These are phyloP conservation scores for Macrotyloma uniflorum DNA, from an alignment of 306 rosid genomes.

Conservation along the genomic window DNA sequence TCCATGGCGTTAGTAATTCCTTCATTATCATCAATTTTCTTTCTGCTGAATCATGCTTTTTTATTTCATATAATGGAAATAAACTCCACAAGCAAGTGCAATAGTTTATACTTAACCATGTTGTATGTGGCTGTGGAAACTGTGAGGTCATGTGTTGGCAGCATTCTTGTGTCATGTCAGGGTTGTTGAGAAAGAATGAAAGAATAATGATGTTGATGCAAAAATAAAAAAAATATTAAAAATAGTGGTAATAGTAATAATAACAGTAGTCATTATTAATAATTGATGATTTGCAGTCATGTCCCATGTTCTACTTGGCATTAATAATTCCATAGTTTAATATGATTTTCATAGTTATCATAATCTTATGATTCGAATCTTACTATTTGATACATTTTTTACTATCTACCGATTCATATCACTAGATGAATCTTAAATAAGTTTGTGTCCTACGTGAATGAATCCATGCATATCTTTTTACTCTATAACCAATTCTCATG, in stretches of 20 bases:
- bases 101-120: slow-evolving; percentile 1
- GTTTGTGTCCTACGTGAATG: too few species aligned
- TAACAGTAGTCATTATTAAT: not conserved
- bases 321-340: not conserved
- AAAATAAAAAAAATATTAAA: not conserved
- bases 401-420: too few species aligned
- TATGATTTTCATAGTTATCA: not conserved
- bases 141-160: not conserved
- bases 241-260: too few species aligned
- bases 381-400: too few species aligned
- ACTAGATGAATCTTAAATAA: too few species aligned
- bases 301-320: not conserved
- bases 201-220: not conserved
- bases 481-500: too few species aligned
- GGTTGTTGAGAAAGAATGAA: slow-evolving; percentile 15
- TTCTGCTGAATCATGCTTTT: slow-evolving; percentile 1
- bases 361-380: too few species aligned
- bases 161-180: slow-evolving; percentile 2
- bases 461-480: too few species aligned
- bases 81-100: slow-evolving; percentile 22
- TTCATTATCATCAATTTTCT: slow-evolving; percentile 13
- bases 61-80: slow-evolving; percentile 19
- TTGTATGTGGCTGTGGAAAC: not conserved
- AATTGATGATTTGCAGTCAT: not conserved
- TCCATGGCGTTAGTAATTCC: not conserved